Evolutionary conservation across 1,284 basidiomycete species (phyloP).

Genomic region (Moesziomyces parantarcticus): DNA sequence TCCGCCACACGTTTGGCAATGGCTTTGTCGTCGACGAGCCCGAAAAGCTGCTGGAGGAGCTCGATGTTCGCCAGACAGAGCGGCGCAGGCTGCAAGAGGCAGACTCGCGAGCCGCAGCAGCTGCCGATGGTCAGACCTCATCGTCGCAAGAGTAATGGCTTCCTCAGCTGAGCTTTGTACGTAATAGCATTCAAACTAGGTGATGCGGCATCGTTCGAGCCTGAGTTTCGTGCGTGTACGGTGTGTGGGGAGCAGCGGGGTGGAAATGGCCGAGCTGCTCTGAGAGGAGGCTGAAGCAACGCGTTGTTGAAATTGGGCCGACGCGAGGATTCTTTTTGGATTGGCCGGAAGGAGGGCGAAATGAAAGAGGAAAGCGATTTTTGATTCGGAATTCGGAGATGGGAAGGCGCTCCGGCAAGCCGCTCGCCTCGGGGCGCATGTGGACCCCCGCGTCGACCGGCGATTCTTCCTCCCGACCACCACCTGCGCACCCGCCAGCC

Average conservation of each 20-base stretch:
- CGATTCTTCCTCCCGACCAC: slow-evolving; percentile 2
- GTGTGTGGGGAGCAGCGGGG: too few species aligned
- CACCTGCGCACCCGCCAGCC: too few species aligned
- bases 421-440: slow-evolving; percentile 5
- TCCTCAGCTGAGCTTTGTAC: too few species aligned
- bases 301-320: too few species aligned
- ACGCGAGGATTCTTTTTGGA: too few species aligned
- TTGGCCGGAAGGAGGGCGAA: background rate
- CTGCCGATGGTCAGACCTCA: slow-evolving; percentile 7
- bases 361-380: too few species aligned
- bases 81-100: slow-evolving; percentile 20
- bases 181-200: too few species aligned
- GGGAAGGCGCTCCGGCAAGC: slow-evolving; percentile 11
- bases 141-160: slow-evolving; percentile 27
- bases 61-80: slow-evolving; percentile 20
- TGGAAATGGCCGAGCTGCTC: slow-evolving; percentile 3
- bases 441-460: slow-evolving; percentile 25
- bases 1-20: slow-evolving; percentile 52
- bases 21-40: slow-evolving; percentile 36
- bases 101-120: slow-evolving; percentile 24
- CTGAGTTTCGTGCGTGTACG: too few species aligned
- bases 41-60: slow-evolving; percentile 19
- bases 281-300: too few species aligned
- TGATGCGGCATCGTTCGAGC: too few species aligned
- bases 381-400: slow-evolving; percentile 33